Base-by-base conservation (phyloP, 2,329 filamentous ascomycete species). In the Alternaria dauci region DNA sequence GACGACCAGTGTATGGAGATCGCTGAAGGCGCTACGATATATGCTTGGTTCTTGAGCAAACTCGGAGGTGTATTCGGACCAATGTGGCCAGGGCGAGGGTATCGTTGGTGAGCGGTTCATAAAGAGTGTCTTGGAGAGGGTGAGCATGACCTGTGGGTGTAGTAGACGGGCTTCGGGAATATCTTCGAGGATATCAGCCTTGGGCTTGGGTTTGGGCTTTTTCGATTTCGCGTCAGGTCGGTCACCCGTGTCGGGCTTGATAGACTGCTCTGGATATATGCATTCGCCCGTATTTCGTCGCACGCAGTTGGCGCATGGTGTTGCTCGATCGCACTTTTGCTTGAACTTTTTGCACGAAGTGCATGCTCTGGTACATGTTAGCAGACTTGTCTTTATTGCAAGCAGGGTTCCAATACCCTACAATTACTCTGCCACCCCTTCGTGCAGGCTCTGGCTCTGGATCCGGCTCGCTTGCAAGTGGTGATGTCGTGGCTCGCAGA, bases 21-120 rank as follows among this genome's bases (percentile, higher is more conserved):
- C 92, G 5, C 87, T 84, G n/a, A 96, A 84, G 0, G 91, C 88
- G 2, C 91, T 93, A 7, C 88, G 86, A 67, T 90, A 88, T 23
- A 97, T 86, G 0, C 90, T 87, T 0, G 93, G 93, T 3, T 81
- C 81, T 57, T 54, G 51, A 8, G 69, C 63, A 20, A 70, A 55
- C 8, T 73, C 72, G 1, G 70, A 70, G 5, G 55, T 63, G 23
- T 71, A 70, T 34, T 69, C 65, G 8, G 67, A 68, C 81, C 81
- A 70, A 43, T 78, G 72, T 12, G 67, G 67, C 67, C 68, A 74
- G 4, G 68, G 73, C 59, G 72, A 73, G 9, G 69, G 55, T 14
- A 71, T 52, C 12, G 59, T 65, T 14, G 69, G 63, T 12, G 71
- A 72, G 34, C 70, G 67, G 36, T 79, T 79, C 75, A 79, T 79